These are phyloP conservation scores for Entelexis sorbosivorans DNA, from an alignment of 1,139 yeast species.

Conservation along the genomic window DNA sequence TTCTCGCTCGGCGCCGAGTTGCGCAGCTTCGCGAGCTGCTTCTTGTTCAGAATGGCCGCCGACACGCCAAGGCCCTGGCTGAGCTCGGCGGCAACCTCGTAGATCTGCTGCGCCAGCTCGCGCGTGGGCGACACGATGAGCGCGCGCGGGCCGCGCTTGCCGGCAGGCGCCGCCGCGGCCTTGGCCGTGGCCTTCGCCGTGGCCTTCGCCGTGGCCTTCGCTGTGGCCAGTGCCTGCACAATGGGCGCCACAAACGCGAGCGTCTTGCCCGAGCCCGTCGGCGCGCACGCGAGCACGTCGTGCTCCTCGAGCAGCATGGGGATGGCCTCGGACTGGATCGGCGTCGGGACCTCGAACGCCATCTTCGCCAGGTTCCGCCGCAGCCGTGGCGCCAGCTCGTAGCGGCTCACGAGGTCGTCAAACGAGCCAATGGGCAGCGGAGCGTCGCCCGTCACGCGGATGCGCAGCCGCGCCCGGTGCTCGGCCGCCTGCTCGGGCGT, in stretches of 20 bases:
- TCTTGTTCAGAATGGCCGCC: slow-evolving; percentile 61
- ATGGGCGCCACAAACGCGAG: slow-evolving; percentile 78
- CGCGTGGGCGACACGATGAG: slow-evolving; percentile 85
- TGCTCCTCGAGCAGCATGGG: slow-evolving; percentile 55
- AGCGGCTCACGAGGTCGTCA: slow-evolving; percentile 61
- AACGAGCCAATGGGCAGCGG: slow-evolving; percentile 87
- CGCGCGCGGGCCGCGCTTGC: slow-evolving; percentile 37
- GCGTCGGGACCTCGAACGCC: slow-evolving; percentile 76
- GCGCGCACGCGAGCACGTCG: slow-evolving; percentile 80
- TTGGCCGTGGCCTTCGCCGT: slow-evolving; percentile 15
- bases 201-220: slow-evolving; percentile 15
- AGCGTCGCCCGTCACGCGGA: slow-evolving; percentile 67
- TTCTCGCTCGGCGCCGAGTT: slow-evolving; percentile 43
- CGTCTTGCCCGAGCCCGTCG: slow-evolving; percentile 91
- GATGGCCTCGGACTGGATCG: slow-evolving; percentile 80
- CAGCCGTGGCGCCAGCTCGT: slow-evolving; percentile 51
- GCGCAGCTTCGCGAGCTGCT: slow-evolving; percentile 58
- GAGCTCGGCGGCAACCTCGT: slow-evolving; percentile 53
- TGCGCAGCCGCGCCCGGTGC: slow-evolving; percentile 45
- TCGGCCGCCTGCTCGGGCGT: slow-evolving; percentile 46
- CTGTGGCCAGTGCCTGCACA: slow-evolving; percentile 38
- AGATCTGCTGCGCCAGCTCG: slow-evolving; percentile 80
- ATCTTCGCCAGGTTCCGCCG: slow-evolving; percentile 54
- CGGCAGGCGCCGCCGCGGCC: slow-evolving; percentile 23
- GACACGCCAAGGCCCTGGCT: slow-evolving; percentile 39